These are phyloP conservation scores for Polyrhizophydium stewartii DNA, from an alignment of 371 early-diverging fungal genomes.

Conservation along the genomic window DNA sequence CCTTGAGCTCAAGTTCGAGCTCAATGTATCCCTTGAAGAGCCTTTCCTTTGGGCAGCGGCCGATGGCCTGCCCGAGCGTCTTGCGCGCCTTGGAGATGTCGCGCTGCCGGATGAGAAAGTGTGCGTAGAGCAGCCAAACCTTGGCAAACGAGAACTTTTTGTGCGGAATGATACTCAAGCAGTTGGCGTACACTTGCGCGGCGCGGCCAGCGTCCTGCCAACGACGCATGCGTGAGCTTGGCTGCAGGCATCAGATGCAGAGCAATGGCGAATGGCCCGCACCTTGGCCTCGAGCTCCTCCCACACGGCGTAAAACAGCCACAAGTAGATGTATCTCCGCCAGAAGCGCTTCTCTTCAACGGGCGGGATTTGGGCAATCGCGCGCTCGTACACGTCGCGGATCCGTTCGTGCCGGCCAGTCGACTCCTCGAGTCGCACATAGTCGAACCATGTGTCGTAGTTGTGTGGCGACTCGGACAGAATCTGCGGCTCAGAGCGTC, in stretches of 20 bases:
- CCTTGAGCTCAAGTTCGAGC: constrained; percentile 85
- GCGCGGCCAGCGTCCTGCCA: constrained; percentile 79
- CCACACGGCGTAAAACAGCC: constrained; percentile 95
- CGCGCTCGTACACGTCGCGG: constrained; percentile 93
- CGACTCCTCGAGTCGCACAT: constrained; percentile 81
- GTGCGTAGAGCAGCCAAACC: constrained; percentile 89
- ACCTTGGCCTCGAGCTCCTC: constrained; percentile 84
- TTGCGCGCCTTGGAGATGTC: constrained; percentile 78
- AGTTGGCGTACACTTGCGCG: constrained; percentile 78
- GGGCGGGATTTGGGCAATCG: constrained; percentile 86
- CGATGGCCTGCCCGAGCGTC: constrained; percentile 80
- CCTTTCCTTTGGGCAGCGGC: constrained; percentile 51
- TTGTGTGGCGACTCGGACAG: constrained; percentile 75
- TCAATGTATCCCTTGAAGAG: constrained; percentile 96
- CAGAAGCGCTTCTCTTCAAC: constrained; percentile 85
- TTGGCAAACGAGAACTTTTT: constrained; percentile 93
- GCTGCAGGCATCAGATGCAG: too few species aligned
- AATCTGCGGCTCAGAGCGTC: constrained; percentile 27
- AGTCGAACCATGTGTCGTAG: constrained; percentile 96
- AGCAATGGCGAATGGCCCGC: background rate
- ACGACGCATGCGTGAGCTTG: too few species aligned
- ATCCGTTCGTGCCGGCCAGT: constrained; percentile 68
- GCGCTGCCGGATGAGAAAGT: constrained; percentile 81
- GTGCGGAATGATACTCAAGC: constrained; percentile 88
- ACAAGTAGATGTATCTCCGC: constrained; percentile 96